Evolutionary conservation across 2,329 filamentous ascomycete species (phyloP).

Genomic region (Stachybotrys chlorohalonatus): DNA sequence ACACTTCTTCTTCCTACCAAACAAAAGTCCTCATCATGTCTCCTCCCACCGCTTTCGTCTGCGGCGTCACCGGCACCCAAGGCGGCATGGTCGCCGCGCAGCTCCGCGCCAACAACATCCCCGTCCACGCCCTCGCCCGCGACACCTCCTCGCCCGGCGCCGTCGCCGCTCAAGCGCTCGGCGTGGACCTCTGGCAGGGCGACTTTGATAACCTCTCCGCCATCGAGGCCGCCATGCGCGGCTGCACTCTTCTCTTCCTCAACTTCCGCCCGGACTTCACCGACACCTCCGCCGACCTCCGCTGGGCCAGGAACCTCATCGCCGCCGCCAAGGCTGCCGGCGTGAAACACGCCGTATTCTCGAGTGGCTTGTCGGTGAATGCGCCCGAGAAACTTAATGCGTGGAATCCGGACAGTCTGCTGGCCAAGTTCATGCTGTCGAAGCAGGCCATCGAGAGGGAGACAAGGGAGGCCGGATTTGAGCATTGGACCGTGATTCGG

Average conservation of each 20-base stretch:
- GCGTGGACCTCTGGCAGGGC: constrained; percentile 22
- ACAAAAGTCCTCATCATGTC: constrained; percentile 13
- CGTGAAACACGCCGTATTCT: constrained; percentile 26
- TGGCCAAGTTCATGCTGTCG: constrained; percentile 19
- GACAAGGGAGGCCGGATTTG: constrained; percentile 25
- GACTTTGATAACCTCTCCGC: constrained; percentile 21
- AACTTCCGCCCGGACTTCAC: constrained; percentile 21
- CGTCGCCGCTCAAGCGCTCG: constrained; percentile 16
- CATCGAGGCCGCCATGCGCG: constrained; percentile 18
- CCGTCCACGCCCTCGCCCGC: constrained; percentile 25
- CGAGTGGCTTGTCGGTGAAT: constrained; percentile 20
- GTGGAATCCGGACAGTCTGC: constrained; percentile 16
- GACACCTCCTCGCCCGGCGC: constrained; percentile 18
- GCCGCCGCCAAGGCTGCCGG: constrained; percentile 26
- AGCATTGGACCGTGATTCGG: constrained; percentile 38
- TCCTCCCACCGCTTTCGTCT: constrained; percentile 24
- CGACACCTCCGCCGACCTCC: constrained; percentile 18
- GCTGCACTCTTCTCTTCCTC: constrained; percentile 22
- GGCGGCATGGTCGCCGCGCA: constrained; percentile 24
- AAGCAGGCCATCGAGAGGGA: constrained; percentile 34
- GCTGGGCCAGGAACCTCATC: constrained; percentile 20
- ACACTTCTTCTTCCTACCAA: too few relatives aligned
- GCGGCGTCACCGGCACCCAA: constrained; percentile 29
- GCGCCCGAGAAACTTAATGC: constrained; percentile 15
- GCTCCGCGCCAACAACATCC: constrained; percentile 20